Evolutionary conservation across 169 alveolate genomes (phyloP).

Genomic region (Cryptosporidium bovis): DNA sequence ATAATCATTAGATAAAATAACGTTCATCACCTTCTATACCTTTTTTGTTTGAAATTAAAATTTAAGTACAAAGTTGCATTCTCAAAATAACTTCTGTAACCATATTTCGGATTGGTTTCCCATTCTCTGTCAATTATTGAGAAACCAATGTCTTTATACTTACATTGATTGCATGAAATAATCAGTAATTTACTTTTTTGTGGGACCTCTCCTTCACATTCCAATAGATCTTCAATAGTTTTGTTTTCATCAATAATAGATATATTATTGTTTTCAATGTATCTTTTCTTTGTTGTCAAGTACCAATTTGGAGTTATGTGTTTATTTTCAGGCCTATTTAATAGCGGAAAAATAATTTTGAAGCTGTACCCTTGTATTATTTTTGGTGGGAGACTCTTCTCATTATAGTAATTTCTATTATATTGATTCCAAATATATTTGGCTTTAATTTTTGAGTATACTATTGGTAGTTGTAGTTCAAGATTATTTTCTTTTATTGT

Average conservation of each 20-base stretch:
- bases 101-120: conserved; percentile 59
- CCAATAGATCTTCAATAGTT: neutral
- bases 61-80: conserved; percentile 48
- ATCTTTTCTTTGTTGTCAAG: conserved; percentile 35
- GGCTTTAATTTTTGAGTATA: conserved; percentile 56
- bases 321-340: conserved; percentile 16
- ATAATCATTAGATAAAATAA: neutral
- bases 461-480: conserved; percentile 24
- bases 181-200: conserved; percentile 4
- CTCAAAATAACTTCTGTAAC: conserved; percentile 50
- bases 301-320: conserved; percentile 66
- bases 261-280: conserved; percentile 31
- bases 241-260: conserved; percentile 11
- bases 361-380: conserved; percentile 52
- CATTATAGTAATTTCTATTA: conserved; percentile 39
- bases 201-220: conserved; percentile 4
- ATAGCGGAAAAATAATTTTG: conserved; percentile 33
- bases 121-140: conserved; percentile 71
- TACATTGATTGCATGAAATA: conserved; percentile 46
- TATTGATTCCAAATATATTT: conserved; percentile 63
- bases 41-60: conserved; percentile 48
- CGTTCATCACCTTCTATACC: conserved; percentile 32
- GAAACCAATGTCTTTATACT: conserved; percentile 52
- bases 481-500: neutral
- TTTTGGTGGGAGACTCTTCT: conserved; percentile 59